Evolutionary conservation across 2,329 filamentous ascomycete genomes (phyloP).

Genomic region (Diaporthe sp.): DNA sequence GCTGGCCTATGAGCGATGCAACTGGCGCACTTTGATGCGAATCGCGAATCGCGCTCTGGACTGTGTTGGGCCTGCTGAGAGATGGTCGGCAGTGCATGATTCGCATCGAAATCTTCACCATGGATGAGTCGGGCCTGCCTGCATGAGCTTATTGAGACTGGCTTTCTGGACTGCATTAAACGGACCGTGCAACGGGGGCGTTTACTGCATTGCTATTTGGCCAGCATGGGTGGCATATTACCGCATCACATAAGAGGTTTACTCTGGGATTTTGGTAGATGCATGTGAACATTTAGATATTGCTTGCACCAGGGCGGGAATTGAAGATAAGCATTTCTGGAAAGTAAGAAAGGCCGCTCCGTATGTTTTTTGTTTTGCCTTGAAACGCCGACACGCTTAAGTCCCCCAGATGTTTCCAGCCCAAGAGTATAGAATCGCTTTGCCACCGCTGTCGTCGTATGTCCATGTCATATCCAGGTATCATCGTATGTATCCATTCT

Average conservation of each 20-base stretch:
- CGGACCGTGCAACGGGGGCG: neutral
- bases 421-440: neutral
- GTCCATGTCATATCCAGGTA: neutral
- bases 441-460: neutral
- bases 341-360: neutral
- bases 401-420: neutral
- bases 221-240: neutral
- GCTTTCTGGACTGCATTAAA: neutral
- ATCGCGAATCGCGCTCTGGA: no score
- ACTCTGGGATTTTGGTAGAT: neutral
- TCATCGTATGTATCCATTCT: neutral
- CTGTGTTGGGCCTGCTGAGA: neutral
- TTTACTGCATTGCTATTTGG: conserved; percentile 20
- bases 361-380: neutral
- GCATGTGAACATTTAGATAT: neutral
- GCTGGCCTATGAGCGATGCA: neutral
- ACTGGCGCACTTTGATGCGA: neutral
- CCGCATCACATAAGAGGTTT: neutral
- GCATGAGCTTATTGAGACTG: neutral
- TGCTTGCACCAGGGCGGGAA: neutral
- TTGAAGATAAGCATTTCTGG: conserved; percentile 6
- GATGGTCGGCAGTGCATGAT: neutral
- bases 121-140: neutral
- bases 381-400: conserved; percentile 15
- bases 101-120: neutral